These are phyloP conservation scores for Croton laevigatus DNA, from an alignment of 441 rosid species.

Conservation along the genomic window DNA sequence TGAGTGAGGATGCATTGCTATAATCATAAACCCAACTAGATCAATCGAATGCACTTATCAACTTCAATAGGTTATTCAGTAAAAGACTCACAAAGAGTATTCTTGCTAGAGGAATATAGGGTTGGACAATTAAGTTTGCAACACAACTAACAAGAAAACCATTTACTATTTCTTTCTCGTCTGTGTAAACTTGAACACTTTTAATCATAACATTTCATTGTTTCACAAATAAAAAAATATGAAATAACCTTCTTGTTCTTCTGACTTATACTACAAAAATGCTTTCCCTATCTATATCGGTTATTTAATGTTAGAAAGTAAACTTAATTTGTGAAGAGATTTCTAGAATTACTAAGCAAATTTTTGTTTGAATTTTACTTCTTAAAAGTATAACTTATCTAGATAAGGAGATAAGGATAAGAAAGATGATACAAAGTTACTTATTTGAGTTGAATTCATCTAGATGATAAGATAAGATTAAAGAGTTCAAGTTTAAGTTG, in stretches of 20 bases:
- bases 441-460: too few relatives aligned
- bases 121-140: slow-evolving; percentile 45
- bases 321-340: too few relatives aligned
- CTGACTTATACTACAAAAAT: too few relatives aligned
- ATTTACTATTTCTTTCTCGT: slow-evolving; percentile 57
- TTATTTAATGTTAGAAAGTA: too few relatives aligned
- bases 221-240: neutral
- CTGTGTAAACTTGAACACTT: slow-evolving; percentile 58
- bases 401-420: too few relatives aligned
- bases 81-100: slow-evolving; percentile 51
- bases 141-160: slow-evolving; percentile 58
- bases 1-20: too few relatives aligned
- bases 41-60: neutral
- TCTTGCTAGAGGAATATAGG: slow-evolving; percentile 46
- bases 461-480: too few relatives aligned
- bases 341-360: too few relatives aligned
- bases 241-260: neutral
- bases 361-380: too few relatives aligned
- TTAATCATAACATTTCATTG: slow-evolving; percentile 13
- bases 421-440: too few relatives aligned
- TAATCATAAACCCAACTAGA: neutral
- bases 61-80: neutral
- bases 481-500: too few relatives aligned
- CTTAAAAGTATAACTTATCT: too few relatives aligned
- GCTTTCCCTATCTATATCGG: neutral